phyloP scores from a whole-genome alignment of 257 asterid species.

The Echites panduratus region DNA sequence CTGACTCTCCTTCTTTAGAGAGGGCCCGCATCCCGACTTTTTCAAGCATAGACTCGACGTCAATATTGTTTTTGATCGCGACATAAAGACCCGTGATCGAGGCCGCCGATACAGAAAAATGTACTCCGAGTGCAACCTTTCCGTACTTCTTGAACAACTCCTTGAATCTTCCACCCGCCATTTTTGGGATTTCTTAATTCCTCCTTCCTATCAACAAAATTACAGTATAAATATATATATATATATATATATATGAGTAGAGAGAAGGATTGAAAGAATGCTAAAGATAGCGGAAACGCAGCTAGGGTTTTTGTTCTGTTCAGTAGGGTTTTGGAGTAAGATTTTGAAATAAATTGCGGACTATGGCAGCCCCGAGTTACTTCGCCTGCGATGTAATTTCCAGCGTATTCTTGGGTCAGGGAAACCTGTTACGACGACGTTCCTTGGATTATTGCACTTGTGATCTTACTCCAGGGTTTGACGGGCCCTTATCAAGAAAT shows the following conservation, averaged over 20 bases:
- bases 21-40: constrained; percentile 51
- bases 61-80: constrained; percentile 78
- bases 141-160: constrained; percentile 80
- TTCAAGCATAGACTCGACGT: constrained; percentile 72
- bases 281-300: neutral
- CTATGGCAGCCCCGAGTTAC: neutral
- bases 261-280: neutral
- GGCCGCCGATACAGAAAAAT: constrained; percentile 73
- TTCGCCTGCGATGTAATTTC: neutral
- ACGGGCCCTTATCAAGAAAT: too few relatives aligned
- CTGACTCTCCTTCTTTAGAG: constrained; percentile 22
- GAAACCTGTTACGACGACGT: neutral
- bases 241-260: neutral
- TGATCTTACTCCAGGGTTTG: neutral
- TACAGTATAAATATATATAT: neutral
- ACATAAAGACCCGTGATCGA: constrained; percentile 69
- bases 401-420: neutral
- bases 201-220: neutral
- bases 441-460: neutral
- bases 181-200: constrained; percentile 12
- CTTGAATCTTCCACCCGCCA: constrained; percentile 54
- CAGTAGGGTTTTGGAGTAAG: neutral
- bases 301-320: neutral
- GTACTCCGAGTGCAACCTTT: constrained; percentile 82
- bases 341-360: neutral